Evolutionary conservation across 176 grass and related monocot species (phyloP), one percentile per base, ranked within the genome.

Genomic region (Secale cereale): DNA sequence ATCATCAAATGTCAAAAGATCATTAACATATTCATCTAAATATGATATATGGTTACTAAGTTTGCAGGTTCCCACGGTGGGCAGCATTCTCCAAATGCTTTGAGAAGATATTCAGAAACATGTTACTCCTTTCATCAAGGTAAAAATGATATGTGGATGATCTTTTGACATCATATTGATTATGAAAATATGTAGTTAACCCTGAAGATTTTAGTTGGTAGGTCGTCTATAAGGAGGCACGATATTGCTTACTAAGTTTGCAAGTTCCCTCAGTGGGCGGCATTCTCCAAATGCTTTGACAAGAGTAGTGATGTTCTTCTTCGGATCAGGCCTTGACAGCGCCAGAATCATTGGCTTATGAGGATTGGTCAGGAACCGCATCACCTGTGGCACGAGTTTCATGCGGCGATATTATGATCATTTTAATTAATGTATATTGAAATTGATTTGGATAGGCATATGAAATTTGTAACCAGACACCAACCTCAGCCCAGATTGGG

Each of bases 341-440:
- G 97, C 97, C 59, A 98, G 82, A 72, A 98, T 95, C 89, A 96
- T 98, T 30, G 97, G 97, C 60, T 98, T 98, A 81, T 98, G 97
- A 79, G 97, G 97, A 81, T 99, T 99, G 76, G 91, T 89, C 36
- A 99, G 81, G 85, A 96, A 99, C 70, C 93, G 86, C 81, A 94
- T 79, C 43, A 99, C 91, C 96, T 98, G 88, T 3, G 16, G 86
- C 13, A 77, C 10, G 19, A 83, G 52, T 83, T 68, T 46, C 25
- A 52, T 72, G 20, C n/a, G 83, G 22, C 20, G 15, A 72, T 73
- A 16, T 46, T 67, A 50, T 78, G 64, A 48, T 46, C 11, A 28
- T 8, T 63, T 7, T 19, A 69, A n/a, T 57, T 43, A 7, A 73
- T 33, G 2, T 52, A 52, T 16, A 52, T 52, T 52, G 6, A 52